phyloP scores from a whole-genome alignment of 75 land plant genomes.

The Azolla pinnata region DNA sequence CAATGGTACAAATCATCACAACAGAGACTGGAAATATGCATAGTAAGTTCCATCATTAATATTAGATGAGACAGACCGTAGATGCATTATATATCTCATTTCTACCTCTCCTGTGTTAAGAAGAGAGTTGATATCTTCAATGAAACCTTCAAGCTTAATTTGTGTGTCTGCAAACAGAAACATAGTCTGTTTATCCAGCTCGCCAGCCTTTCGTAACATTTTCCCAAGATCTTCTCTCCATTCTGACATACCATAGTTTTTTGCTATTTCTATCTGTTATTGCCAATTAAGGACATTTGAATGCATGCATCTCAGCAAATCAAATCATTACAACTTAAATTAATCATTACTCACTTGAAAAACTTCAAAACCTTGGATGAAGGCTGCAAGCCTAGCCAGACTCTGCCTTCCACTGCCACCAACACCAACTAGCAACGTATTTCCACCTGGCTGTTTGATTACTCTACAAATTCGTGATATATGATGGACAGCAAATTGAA shows the following conservation, averaged over 20 bases:
- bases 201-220: constrained; percentile 25
- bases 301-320: no score
- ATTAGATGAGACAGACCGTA: no score
- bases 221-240: constrained; percentile 27
- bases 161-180: constrained; percentile 24
- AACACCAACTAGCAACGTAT: constrained; percentile 22
- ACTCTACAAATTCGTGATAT: constrained; percentile 24
- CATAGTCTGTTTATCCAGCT: constrained; percentile 20
- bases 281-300: no score
- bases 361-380: constrained; percentile 25
- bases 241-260: constrained; percentile 27
- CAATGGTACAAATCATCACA: no score
- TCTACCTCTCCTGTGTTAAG: constrained; percentile 26
- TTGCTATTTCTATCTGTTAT: constrained; percentile 27
- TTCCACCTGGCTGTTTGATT: constrained; percentile 26
- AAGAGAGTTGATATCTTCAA: constrained; percentile 30
- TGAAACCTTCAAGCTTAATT: constrained; percentile 28
- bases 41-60: no score
- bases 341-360: constrained; percentile 22
- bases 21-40: no score
- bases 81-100: no score
- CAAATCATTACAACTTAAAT: no score
- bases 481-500: constrained; percentile 28
- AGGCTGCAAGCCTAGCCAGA: constrained; percentile 27
- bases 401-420: constrained; percentile 31